Base-by-base conservation (phyloP, 768 basidiomycete species). In the Rickenella mellea region DNA sequence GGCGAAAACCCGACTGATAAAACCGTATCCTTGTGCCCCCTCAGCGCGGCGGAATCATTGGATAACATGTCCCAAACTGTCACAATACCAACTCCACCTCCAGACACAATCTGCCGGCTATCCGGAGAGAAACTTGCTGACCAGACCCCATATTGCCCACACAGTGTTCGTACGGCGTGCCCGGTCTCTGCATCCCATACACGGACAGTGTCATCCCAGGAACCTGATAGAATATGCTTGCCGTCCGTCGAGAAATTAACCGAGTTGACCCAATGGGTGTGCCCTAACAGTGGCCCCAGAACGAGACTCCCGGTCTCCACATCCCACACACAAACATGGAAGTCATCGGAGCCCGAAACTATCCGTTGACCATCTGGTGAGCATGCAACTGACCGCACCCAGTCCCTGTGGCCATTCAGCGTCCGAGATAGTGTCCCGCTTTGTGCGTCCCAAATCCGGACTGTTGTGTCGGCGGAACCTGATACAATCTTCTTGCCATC, bases 1-100 rank as follows among this genome's bases (percentile, higher is more conserved):
- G 39, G 12, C 9, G 43, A 44, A 27, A 41, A 45, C 1, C 55
- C 39, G 46, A 62, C 51, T 33, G 50, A 62, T 48, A 52, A 50
- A 14, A 62, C 53, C 17, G 50, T 50, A 3, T 49, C 50, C 21
- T 46, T 45, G 28, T 60, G 59, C 5, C 54, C 59, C 11, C 50
- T 51, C 1, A 60, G 25, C 32, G 48, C 49, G 11, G 43, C 37
- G 40, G 48, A 50, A 1, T 52, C 32, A 36, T 51, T 55, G 7
- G 29, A 49, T 15, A 54, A 27, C 3, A 51, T 46, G 21, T 47
- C 33, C 59, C 59, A 60, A 1, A 58, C 48, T 9, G 60, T 57
- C 33, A 60, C 29, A 0, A 54, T 56, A 1, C 51, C 47, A 38
- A 62, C 59, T 42, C 62, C 54, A 21, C 58, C 48, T n/a, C n/a